Conservation (phyloP, 148 eudicot species). For the Fagopyrum homotropicum region DNA sequence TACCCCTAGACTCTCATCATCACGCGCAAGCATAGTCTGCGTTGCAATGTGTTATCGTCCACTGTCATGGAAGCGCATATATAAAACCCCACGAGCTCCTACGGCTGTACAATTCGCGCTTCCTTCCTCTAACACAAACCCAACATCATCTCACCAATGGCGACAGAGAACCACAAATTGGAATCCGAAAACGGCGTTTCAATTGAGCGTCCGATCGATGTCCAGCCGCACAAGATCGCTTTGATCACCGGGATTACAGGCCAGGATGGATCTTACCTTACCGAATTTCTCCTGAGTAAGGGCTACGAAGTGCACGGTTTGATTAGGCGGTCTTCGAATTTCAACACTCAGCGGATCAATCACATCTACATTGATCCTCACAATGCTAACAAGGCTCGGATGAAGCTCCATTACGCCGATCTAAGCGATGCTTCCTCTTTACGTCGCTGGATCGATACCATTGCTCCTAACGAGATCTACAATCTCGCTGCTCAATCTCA, state of each 20-base stretch:
- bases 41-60: background rate
- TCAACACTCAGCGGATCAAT: conserved; percentile 91
- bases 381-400: conserved; percentile 63
- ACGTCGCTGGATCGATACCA: conserved; percentile 72
- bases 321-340: conserved; percentile 82
- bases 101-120: background rate
- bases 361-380: conserved; percentile 91
- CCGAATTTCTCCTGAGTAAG: conserved; percentile 71
- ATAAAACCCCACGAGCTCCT: background rate
- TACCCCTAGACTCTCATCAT: background rate
- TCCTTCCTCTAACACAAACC: too few relatives aligned
- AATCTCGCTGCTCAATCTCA: conserved; percentile 95
- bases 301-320: conserved; percentile 82
- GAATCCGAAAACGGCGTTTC: conserved; percentile 17
- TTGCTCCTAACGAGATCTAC: conserved; percentile 80
- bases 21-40: background rate
- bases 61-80: conserved; percentile 6
- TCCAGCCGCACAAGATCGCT: conserved; percentile 37
- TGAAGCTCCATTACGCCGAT: conserved; percentile 98
- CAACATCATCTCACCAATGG: conserved; percentile 12
- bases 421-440: conserved; percentile 86
- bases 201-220: conserved; percentile 1
- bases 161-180: conserved; percentile 7
- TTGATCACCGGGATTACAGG: conserved; percentile 94
- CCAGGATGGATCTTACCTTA: conserved; percentile 92